phyloP scores from a whole-genome alignment of 176 grass and related monocot genomes.

The Olyra latifolia region DNA sequence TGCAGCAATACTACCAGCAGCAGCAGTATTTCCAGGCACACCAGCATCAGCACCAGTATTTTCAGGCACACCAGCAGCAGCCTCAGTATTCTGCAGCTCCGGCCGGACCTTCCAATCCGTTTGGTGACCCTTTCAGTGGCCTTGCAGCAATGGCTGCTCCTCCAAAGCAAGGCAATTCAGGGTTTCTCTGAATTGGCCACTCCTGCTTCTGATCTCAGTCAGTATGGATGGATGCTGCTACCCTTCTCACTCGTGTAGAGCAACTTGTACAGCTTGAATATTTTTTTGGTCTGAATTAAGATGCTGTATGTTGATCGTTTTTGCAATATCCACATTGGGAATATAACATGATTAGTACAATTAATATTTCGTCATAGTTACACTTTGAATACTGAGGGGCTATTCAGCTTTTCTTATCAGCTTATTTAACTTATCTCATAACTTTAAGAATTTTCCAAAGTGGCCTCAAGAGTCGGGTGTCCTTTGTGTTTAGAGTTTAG shows the following conservation, averaged over 20 bases:
- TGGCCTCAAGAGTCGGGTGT: too few species aligned
- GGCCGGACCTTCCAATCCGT: constrained; percentile 51
- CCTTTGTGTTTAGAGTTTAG: too few species aligned
- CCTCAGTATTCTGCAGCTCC: constrained; percentile 18
- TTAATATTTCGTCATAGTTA: not conserved
- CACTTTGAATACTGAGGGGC: not conserved
- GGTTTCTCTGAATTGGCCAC: constrained; percentile 41
- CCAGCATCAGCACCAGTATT: constrained; percentile 28
- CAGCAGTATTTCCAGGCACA: constrained; percentile 39
- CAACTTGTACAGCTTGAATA: constrained; percentile 23
- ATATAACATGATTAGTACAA: constrained; percentile 7
- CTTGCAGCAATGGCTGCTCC: constrained; percentile 36
- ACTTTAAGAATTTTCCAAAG: too few species aligned
- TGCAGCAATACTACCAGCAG: constrained; percentile 44
- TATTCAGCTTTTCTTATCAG: too few species aligned
- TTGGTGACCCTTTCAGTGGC: constrained; percentile 61
- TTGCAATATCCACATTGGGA: constrained; percentile 43
- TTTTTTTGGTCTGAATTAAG: constrained; percentile 2
- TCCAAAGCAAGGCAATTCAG: constrained; percentile 47
- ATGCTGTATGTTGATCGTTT: constrained; percentile 25
- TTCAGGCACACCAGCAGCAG: constrained; percentile 38
- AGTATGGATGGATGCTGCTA: not conserved
- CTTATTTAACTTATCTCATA: too few species aligned
- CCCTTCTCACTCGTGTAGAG: constrained; percentile 36
- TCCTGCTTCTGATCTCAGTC: constrained; percentile 15